These are phyloP conservation scores for Rhizopus stolonifer DNA, from an alignment of 371 early-diverging fungal species.

Conservation along the genomic window DNA sequence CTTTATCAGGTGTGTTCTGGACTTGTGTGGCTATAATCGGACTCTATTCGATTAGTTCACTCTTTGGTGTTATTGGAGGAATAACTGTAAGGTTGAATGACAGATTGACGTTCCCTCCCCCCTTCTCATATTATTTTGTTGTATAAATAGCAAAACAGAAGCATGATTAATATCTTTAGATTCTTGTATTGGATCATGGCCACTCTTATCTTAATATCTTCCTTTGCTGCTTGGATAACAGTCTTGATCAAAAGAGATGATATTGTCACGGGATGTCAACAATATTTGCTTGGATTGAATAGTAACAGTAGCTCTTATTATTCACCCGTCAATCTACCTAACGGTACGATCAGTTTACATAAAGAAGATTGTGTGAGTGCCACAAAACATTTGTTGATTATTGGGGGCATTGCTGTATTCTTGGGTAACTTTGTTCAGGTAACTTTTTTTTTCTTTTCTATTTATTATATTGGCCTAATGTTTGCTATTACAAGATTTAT, in stretches of 20 bases:
- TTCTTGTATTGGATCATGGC: slow-evolving; percentile 20
- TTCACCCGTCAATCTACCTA: slow-evolving; percentile 14
- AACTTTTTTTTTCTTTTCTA: no score
- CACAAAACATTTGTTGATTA: slow-evolving; percentile 15
- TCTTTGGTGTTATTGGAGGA: slow-evolving; percentile 24
- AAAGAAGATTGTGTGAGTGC: slow-evolving; percentile 15
- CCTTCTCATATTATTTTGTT: no score
- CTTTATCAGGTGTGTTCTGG: slow-evolving; percentile 19
- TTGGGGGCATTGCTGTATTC: slow-evolving; percentile 13
- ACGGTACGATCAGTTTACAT: not conserved
- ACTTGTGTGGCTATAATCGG: slow-evolving; percentile 19
- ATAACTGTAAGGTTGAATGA: slow-evolving; percentile 11
- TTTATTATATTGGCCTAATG: no score
- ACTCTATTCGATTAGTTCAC: slow-evolving; percentile 17
- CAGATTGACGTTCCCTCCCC: not conserved
- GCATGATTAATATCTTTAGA: slow-evolving; percentile 18
- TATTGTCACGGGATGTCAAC: slow-evolving; percentile 11
- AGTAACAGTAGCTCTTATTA: not conserved
- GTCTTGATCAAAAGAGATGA: slow-evolving; percentile 13
- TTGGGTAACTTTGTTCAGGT: slow-evolving; percentile 15
- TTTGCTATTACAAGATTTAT: no score
- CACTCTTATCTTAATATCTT: slow-evolving; percentile 5
- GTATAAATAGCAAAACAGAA: slow-evolving; percentile 22
- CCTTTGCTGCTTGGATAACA: slow-evolving; percentile 11
- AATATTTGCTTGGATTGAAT: slow-evolving; percentile 1